phyloP scores from a whole-genome alignment of 257 asterid species.

The Schizonepeta tenuifolia region DNA sequence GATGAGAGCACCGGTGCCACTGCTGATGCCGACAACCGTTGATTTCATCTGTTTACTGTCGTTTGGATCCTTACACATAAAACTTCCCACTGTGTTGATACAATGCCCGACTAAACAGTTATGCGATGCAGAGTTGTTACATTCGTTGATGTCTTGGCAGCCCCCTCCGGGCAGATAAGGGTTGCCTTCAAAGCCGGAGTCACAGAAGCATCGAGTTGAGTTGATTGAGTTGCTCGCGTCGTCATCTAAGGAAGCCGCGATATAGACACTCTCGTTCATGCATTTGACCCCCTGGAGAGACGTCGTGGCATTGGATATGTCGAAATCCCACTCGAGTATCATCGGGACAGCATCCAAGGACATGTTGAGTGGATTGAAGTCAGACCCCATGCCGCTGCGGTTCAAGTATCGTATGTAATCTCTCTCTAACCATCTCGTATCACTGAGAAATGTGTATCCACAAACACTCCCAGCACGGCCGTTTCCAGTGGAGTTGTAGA shows the following conservation, averaged over 20 bases:
- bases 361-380: background rate
- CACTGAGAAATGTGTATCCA: slow-evolving; percentile 20
- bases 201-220: slow-evolving; percentile 23
- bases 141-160: slow-evolving; percentile 32
- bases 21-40: background rate
- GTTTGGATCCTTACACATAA: background rate
- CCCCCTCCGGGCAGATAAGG: slow-evolving; percentile 30
- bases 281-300: background rate
- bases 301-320: background rate
- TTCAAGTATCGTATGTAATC: background rate
- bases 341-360: background rate
- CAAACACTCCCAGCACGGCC: slow-evolving; percentile 7
- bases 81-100: background rate
- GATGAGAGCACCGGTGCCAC: slow-evolving; percentile 17
- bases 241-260: background rate
- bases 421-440: slow-evolving; percentile 9
- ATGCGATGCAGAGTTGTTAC: background rate
- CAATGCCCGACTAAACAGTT: background rate
- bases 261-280: background rate
- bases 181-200: slow-evolving; percentile 28
- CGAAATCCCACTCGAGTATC: slow-evolving; percentile 35
- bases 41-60: background rate
- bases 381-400: background rate
- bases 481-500: slow-evolving; percentile 6
- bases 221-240: background rate